Conservation (phyloP, 192 early-diverging fungal species). For the Physocladia obscura region DNA sequence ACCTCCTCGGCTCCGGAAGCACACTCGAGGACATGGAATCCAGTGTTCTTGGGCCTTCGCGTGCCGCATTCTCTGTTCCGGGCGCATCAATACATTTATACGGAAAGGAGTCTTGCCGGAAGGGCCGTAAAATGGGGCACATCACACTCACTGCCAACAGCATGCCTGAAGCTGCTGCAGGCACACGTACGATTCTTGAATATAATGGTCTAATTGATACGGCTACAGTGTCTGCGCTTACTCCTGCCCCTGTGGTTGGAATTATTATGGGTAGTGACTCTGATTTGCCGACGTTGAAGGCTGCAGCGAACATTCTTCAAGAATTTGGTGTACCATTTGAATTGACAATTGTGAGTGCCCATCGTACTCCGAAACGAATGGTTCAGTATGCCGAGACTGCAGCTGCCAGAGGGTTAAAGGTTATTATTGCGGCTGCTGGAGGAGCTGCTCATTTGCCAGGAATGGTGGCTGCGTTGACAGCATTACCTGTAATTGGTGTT, state of each 20-base stretch:
- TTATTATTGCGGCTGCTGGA: constrained; percentile 97
- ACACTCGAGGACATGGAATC: constrained; percentile 55
- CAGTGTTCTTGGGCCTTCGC: constrained; percentile 58
- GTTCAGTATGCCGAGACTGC: constrained; percentile 87
- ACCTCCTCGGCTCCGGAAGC: constrained; percentile 78
- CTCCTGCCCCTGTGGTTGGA: constrained; percentile 71
- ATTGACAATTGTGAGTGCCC: constrained; percentile 95
- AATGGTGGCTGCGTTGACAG: constrained; percentile 97
- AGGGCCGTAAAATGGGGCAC: constrained; percentile 97
- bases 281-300: constrained; percentile 91
- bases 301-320: constrained; percentile 85
- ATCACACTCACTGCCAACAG: constrained; percentile 89
- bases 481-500: constrained; percentile 96
- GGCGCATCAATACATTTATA: constrained; percentile 93
- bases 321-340: constrained; percentile 93
- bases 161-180: constrained; percentile 72
- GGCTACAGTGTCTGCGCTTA: constrained; percentile 6
- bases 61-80: constrained; percentile 69
- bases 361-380: constrained; percentile 93
- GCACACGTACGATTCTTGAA: constrained; percentile 59
- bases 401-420: constrained; percentile 86
- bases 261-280: constrained; percentile 99
- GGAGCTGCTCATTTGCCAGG: constrained; percentile 98
- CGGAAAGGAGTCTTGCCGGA: constrained; percentile 85
- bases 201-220: constrained; percentile 18